Base-by-base conservation (phyloP, 1,284 basidiomycete species). In the Moniliophthora roreri region DNA sequence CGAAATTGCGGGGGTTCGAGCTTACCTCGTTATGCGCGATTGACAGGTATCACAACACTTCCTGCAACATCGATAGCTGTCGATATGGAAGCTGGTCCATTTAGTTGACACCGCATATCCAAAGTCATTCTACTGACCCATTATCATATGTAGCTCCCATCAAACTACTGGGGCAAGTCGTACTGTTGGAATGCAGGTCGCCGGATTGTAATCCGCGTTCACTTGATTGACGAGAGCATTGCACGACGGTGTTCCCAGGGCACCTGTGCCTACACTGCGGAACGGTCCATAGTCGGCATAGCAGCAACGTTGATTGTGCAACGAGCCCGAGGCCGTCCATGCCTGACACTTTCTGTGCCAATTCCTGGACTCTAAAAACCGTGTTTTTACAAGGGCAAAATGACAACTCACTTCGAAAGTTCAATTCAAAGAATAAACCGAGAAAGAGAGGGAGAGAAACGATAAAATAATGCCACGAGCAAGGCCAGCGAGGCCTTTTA, bases 291-390 rank as follows among this genome's bases (percentile, higher is more conserved):
- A 51, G 6, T 51, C 21, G 4, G 51, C 48, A 23, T 58, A 54
- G 53, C 60, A 61, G 54, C 60, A 61, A 45, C 36, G 28, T 50
- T 53, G n/a, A 61, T 50, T 20, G 39, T 57, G 48, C 60, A 61
- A 5, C 46, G 51, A 13, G 60, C 51, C 7, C 56, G n/a, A 2
- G 60, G 58, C 60, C 60, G 59, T n/a, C 55, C 58, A 44, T 42
- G 35, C 1, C 51, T 28, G 1, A 59, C 45, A 16, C 55, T 57
- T 46, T 58, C 51, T 57, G 36, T 39, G 9, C 4, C 13, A 16
- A 24, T 9, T 21, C 6, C 15, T 16, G 28, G 15, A 18, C 6
- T 11, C 13, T 10, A 13, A 23, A 2, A 23, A n/a, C 21, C 5
- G 15, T 15, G 13, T 21, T 3, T 4, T n/a, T 15, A 21, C 7